Conservation (phyloP, 345 rosid genomes). For the Heritiera littoralis region DNA sequence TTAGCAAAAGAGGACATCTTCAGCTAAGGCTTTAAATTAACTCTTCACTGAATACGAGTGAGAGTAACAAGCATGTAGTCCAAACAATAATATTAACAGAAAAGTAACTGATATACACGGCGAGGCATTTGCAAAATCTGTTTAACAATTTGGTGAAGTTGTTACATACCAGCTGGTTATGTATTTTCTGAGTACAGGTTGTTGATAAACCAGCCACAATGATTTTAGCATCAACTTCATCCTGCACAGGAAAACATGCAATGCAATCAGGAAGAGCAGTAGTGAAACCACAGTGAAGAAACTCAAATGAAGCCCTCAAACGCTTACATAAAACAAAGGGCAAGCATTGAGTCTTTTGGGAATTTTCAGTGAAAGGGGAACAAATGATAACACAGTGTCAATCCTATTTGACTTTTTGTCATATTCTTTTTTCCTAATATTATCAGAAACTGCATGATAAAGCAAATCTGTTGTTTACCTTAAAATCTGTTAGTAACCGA, state of each 20-base stretch:
- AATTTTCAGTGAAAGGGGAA: background rate
- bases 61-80: background rate
- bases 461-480: slow-evolving; percentile 45
- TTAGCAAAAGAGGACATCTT: background rate
- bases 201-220: slow-evolving; percentile 89
- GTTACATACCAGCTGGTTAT: slow-evolving; percentile 90
- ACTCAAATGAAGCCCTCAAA: slow-evolving; percentile 14
- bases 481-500: slow-evolving; percentile 57
- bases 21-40: background rate
- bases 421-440: background rate
- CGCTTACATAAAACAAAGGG: slow-evolving; percentile 9
- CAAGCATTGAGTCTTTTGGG: slow-evolving; percentile 3
- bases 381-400: background rate
- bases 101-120: background rate
- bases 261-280: slow-evolving; percentile 9
- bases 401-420: background rate
- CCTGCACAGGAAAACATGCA: slow-evolving; percentile 52
- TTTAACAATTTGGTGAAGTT: background rate
- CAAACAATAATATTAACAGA: background rate
- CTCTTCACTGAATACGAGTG: background rate
- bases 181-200: slow-evolving; percentile 97
- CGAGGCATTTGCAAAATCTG: background rate
- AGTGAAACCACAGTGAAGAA: slow-evolving; percentile 11
- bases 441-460: slow-evolving; percentile 4
- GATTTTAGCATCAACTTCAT: slow-evolving; percentile 70